Evolutionary conservation across 345 rosid genomes (phyloP), one percentile per base, ranked within the genome.

Genomic region (Odontarrhena argentea): DNA sequence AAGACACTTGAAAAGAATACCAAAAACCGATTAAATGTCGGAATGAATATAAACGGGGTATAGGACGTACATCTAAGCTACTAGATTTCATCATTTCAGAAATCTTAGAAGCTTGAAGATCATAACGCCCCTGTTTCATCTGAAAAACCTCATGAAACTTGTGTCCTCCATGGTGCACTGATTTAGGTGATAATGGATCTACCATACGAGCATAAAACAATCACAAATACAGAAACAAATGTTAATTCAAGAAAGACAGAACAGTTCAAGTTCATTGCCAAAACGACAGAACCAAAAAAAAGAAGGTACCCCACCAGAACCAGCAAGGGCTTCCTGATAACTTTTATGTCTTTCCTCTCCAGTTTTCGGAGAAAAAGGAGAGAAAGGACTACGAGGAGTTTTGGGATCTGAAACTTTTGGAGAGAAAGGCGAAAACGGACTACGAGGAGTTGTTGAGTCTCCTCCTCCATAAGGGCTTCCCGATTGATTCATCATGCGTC

Each of bases 121-220:
- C 95, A 63, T 87, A 87, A 24, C 85, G 75, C n/a, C 88, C 99
- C 34, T 87, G 97, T 81, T 85, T 91, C 75, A 91, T 63, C 65
- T 86, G 96, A 71, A 91, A 87, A 63, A 87, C 96, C 67, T 95
- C 97, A 14, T 88, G 93, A 76, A 95, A 86, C 73, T 81, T 91
- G 55, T 86, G 91, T 14, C 96, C 96, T 73, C 62, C 79, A 67
- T 77, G 87, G 65, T 83, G 86, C 78, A 76, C 65, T 59, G 63
- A 57, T 43, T 83, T 82, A 76, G 85, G 80, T 2, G 78, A 74
- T 36, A 79, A 73, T 68, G 88, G 64, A 66, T 87, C 97, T 89
- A 72, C 57, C 53, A 36, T 57, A 18, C 22, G 47, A 37, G 37
- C 9, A 55, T 43, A 70, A 63, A 18, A 46, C 9, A 58, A 8